Percentiles rank a stretch among this genome's conserved stretches.
Evolutionary conservation across 2,329 filamentous ascomycete genomes (phyloP).

Genomic region (Pyricularia grisea): DNA sequence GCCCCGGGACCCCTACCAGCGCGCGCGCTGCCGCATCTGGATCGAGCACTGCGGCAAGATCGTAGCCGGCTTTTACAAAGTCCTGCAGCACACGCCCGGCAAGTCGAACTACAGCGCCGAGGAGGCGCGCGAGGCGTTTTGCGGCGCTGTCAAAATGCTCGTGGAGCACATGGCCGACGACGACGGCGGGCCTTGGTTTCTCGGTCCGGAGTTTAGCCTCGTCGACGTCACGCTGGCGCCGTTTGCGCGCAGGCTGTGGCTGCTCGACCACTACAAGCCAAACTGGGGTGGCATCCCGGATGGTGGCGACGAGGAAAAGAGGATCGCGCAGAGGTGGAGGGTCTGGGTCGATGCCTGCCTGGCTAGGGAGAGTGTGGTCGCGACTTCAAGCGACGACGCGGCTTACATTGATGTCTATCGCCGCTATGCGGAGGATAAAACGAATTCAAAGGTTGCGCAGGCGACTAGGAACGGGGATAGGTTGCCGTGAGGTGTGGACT

Average conservation of each 20-base stretch:
- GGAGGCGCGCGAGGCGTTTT: slow-evolving; percentile 47
- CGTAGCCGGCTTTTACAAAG: slow-evolving; percentile 58
- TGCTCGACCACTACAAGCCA: slow-evolving; percentile 66
- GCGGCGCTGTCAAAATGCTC: slow-evolving; percentile 49
- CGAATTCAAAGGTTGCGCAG: slow-evolving; percentile 50
- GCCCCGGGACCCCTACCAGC: slow-evolving; percentile 51
- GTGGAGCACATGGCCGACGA: slow-evolving; percentile 51
- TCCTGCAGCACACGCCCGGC: slow-evolving; percentile 43
- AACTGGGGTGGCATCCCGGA: slow-evolving; percentile 38
- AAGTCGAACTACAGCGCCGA: slow-evolving; percentile 36
- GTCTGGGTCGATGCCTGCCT: slow-evolving; percentile 53
- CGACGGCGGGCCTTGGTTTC: slow-evolving; percentile 53
- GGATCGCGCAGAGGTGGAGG: slow-evolving; percentile 55
- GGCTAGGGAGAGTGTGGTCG: slow-evolving; percentile 49
- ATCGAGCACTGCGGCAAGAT: slow-evolving; percentile 63
- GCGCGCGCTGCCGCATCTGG: slow-evolving; percentile 61
- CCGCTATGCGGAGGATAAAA: slow-evolving; percentile 56
- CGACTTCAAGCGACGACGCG: slow-evolving; percentile 59
- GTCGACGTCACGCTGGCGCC: slow-evolving; percentile 65
- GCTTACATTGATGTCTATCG: slow-evolving; percentile 61
- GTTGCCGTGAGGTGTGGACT: slow-evolving; percentile 39
- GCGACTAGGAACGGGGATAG: slow-evolving; percentile 52
- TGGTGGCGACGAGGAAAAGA: slow-evolving; percentile 10
- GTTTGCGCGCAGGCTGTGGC: slow-evolving; percentile 62
- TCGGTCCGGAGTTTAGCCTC: slow-evolving; percentile 52